Base-by-base conservation (phyloP, 371 early-diverging fungal genomes). In the Dentiscutata heterogama region DNA sequence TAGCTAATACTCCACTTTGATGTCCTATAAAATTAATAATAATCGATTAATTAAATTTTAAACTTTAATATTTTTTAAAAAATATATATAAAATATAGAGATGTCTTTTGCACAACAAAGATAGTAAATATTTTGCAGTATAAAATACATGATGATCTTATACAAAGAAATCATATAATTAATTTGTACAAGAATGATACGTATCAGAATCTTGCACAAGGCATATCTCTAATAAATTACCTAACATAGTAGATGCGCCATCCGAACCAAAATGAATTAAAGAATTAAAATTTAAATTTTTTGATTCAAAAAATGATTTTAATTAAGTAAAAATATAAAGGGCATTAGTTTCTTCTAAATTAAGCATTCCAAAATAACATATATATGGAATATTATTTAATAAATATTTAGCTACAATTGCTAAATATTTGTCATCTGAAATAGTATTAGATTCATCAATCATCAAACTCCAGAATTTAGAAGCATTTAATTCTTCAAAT, bases 321-420 rank as follows among this genome's bases (percentile, higher is more conserved):
- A 64, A 16, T 64, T 64, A 16, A 65, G 5, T 65, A 18, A 65
- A 65, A 35, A 65, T 65, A 65, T 64, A 65, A 31, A 31, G 5
- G 0, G 18, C 65, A 31, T 65, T 20, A 65, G 20, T 65, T 35
- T 65, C 16, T 64, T 64, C 64, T 31, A 64, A 64, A 31, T 64
- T 64, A 64, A 65, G 31, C 18, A 65, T 65, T 65, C 31, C 16
- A 0, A 65, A 3, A 29, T 65, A 65, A 65, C 13, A 6, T 20
- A 65, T 65, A 65, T 31, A 31, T 65, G 31, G 3, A 65, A 11
- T 31, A 29, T 65, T 65, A 18, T 65, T 31, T 18, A 65, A 5
- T 18, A 65, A 3, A 65, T 31, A 35, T 29, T 65, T 65, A 6
- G 35, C 3, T 1, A 65, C 5, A 35, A 65, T 65, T 31, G 65